Percentiles rank a stretch among this genome's conserved stretches.
phyloP scores from a whole-genome alignment of 441 rosid species.

The Adansonia gregorii region DNA sequence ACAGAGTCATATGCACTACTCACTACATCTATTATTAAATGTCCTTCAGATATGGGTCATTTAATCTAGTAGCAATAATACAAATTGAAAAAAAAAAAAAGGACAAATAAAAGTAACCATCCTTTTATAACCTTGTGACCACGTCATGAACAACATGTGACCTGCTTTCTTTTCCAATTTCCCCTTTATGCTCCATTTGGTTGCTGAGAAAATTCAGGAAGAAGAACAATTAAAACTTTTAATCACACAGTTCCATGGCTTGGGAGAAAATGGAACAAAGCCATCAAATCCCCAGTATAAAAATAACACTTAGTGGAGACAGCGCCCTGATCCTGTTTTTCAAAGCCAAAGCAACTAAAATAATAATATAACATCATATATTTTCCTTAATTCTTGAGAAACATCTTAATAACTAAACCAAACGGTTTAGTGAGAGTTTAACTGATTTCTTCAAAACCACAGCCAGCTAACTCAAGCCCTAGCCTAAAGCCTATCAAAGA shows the following conservation, averaged over 20 bases:
- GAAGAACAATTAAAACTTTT: constrained; percentile 32
- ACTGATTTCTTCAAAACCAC: neutral
- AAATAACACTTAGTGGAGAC: constrained; percentile 15
- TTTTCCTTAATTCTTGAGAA: neutral
- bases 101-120: constrained; percentile 15
- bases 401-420: constrained; percentile 4
- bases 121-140: constrained; percentile 36
- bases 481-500: neutral
- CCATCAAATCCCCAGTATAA: constrained; percentile 11
- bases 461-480: neutral
- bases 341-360: constrained; percentile 8
- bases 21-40: neutral
- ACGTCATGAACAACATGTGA: constrained; percentile 47
- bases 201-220: constrained; percentile 52
- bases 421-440: neutral
- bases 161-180: constrained; percentile 44
- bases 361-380: constrained; percentile 4
- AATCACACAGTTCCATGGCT: constrained; percentile 7
- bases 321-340: constrained; percentile 1
- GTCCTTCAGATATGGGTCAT: neutral
- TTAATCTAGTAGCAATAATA: constrained; percentile 20
- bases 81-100: neutral
- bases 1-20: neutral
- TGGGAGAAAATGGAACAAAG: constrained; percentile 16
- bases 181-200: constrained; percentile 46